Evolutionary conservation across 2,329 filamentous ascomycete genomes (phyloP).

Genomic region (Metarhizium album): DNA sequence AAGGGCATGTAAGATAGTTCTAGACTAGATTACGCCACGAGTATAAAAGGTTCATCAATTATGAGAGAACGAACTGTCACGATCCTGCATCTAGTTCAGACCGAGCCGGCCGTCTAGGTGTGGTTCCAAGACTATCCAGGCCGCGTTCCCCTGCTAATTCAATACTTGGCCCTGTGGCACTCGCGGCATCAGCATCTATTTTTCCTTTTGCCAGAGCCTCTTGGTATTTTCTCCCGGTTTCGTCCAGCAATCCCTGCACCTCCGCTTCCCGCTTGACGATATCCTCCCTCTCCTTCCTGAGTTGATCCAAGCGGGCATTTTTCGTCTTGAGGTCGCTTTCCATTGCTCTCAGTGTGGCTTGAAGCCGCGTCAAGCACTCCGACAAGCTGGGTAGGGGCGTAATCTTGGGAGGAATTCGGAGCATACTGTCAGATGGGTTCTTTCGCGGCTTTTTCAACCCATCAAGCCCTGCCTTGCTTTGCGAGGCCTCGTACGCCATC

Average conservation of each 20-base stretch:
- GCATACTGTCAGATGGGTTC: conserved; percentile 24
- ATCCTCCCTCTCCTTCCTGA: conserved; percentile 57
- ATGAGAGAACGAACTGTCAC: background rate
- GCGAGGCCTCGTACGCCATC: conserved; percentile 77
- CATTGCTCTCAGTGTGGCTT: conserved; percentile 50
- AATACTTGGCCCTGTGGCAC: background rate
- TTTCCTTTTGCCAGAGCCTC: conserved; percentile 27
- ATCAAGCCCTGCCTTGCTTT: conserved; percentile 81
- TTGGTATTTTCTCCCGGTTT: conserved; percentile 59
- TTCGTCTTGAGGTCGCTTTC: conserved; percentile 51
- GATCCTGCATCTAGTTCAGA: conserved; percentile 11
- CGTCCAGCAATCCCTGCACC: conserved; percentile 69
- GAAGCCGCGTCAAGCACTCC: conserved; percentile 54
- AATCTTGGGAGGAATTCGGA: conserved; percentile 60
- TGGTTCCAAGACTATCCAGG: conserved; percentile 25
- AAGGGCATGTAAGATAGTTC: conserved; percentile 15
- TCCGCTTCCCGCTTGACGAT: conserved; percentile 62
- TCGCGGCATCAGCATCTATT: conserved; percentile 4
- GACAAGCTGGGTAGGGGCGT: conserved; percentile 66
- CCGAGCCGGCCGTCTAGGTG: conserved; percentile 16
- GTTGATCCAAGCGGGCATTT: conserved; percentile 50
- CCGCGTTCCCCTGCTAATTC: conserved; percentile 22
- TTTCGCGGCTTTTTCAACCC: conserved; percentile 41
- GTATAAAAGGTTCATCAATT: background rate
- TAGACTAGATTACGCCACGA: background rate